These are phyloP conservation scores for Wickerhamomyces sp. DNA, from an alignment of 1,139 yeast genomes.

Conservation along the genomic window DNA sequence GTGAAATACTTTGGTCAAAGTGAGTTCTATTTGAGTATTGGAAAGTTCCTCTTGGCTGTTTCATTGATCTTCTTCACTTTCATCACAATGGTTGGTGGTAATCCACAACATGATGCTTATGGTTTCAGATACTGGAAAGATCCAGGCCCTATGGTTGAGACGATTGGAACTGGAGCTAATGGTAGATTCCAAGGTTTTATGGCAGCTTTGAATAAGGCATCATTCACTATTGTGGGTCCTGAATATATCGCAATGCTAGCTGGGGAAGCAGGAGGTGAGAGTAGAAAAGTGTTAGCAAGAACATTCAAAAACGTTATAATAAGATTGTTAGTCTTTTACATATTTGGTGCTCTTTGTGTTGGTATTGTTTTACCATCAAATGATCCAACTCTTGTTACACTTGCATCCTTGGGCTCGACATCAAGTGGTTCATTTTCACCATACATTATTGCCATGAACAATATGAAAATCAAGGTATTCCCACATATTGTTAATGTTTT, in stretches of 20 bases:
- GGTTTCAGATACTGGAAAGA: slow-evolving; percentile 67
- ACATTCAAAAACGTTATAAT: slow-evolving; percentile 69
- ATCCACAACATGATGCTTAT: slow-evolving; percentile 59
- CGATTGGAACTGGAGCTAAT: slow-evolving; percentile 46
- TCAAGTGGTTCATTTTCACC: slow-evolving; percentile 33
- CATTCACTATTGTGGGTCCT: slow-evolving; percentile 48
- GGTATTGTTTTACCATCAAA: slow-evolving; percentile 36
- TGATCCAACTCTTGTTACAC: slow-evolving; percentile 34
- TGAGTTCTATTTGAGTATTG: slow-evolving; percentile 76
- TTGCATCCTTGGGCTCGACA: slow-evolving; percentile 52
- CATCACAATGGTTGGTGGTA: slow-evolving; percentile 84
- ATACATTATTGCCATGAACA: slow-evolving; percentile 48
- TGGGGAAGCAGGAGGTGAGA: slow-evolving; percentile 74
- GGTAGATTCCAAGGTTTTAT: slow-evolving; percentile 62
- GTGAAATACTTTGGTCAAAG: slow-evolving; percentile 71
- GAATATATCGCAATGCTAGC: slow-evolving; percentile 43
- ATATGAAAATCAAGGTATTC: slow-evolving; percentile 40
- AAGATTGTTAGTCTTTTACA: slow-evolving; percentile 68
- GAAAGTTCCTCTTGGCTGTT: slow-evolving; percentile 63
- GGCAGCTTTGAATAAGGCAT: slow-evolving; percentile 23
- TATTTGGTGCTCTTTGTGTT: slow-evolving; percentile 61
- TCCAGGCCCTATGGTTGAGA: slow-evolving; percentile 52
- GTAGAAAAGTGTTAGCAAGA: slow-evolving; percentile 63
- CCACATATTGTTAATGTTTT: slow-evolving; percentile 54
- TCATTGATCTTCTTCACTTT: slow-evolving; percentile 68